These are phyloP conservation scores for Plasmodium ovale DNA, from an alignment of 169 alveolate species.

Conservation along the genomic window DNA sequence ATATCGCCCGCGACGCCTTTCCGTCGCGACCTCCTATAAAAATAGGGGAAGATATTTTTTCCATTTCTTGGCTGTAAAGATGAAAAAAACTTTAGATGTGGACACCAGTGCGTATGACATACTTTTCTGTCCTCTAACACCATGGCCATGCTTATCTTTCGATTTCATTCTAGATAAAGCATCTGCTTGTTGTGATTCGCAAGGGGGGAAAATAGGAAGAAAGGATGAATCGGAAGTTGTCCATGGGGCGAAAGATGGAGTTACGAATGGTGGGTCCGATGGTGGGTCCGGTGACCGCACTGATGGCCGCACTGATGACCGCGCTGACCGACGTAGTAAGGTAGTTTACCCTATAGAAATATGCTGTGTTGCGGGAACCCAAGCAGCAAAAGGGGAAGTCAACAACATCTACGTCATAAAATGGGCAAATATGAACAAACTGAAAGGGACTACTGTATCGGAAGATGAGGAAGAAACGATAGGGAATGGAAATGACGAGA, in stretches of 20 bases:
- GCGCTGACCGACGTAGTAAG: not conserved
- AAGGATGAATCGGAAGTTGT: not conserved
- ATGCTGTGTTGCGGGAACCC: slow-evolving; percentile 49
- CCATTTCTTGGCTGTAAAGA: not conserved
- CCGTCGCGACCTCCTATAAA: not conserved
- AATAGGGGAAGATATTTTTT: not conserved
- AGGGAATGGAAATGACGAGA: not conserved
- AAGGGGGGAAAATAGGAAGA: not conserved
- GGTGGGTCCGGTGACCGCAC: no score
- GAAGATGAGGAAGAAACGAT: not conserved
- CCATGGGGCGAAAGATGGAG: not conserved
- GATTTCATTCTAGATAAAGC: slow-evolving; percentile 77
- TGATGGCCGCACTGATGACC: no score
- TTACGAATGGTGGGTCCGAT: not conserved
- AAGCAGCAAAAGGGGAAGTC: slow-evolving; percentile 13
- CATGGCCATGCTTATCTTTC: slow-evolving; percentile 88
- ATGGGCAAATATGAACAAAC: slow-evolving; percentile 46
- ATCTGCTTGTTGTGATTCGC: slow-evolving; percentile 11
- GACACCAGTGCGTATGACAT: slow-evolving; percentile 46
- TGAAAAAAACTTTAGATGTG: slow-evolving; percentile 21
- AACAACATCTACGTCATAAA: slow-evolving; percentile 27
- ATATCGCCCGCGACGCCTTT: not conserved
- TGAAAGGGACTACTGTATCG: not conserved
- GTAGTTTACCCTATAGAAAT: slow-evolving; percentile 23
- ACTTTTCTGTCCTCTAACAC: slow-evolving; percentile 50